Percentiles rank a stretch among this genome's conserved stretches.
Conservation (phyloP, 352 stramenopile genomes). For the Globisporangium polare region DNA sequence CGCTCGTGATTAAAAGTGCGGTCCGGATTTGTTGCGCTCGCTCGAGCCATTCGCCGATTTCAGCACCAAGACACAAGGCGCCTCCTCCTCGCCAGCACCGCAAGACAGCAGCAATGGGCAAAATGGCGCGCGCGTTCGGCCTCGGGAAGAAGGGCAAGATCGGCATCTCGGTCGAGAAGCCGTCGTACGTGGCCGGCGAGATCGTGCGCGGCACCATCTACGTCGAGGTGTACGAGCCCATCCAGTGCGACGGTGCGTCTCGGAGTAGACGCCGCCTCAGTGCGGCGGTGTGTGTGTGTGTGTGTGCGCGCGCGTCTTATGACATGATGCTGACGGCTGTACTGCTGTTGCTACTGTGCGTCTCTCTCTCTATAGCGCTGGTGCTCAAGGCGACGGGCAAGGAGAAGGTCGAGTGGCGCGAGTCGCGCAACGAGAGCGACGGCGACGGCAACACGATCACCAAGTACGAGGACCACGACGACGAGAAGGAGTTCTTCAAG, state of each 20-base stretch:
- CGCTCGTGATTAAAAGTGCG: too few species aligned
- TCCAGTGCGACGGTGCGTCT: conserved; percentile 55
- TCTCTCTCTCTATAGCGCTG: conserved; percentile 28
- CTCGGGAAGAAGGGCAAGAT: conserved; percentile 68
- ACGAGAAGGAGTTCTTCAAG: conserved; percentile 64
- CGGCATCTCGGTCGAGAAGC: conserved; percentile 44
- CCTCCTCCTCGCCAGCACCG: neutral
- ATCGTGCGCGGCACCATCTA: conserved; percentile 52
- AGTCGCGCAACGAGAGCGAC: conserved; percentile 31
- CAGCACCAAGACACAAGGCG: neutral
- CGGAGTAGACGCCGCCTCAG: neutral
- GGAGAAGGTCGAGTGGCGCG: conserved; percentile 57
- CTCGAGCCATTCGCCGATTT: neutral
- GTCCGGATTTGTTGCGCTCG: too few species aligned
- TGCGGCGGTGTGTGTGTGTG: too few species aligned
- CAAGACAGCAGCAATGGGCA: conserved; percentile 29
- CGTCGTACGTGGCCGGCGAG: conserved; percentile 56
- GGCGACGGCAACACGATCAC: conserved; percentile 27
- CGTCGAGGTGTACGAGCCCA: conserved; percentile 46
- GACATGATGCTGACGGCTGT: neutral
- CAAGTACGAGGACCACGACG: conserved; percentile 24
- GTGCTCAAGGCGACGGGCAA: conserved; percentile 66
- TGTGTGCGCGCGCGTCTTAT: neutral
- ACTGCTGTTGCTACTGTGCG: neutral
- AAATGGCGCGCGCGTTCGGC: conserved; percentile 44